Percentiles rank a stretch among this genome's conserved stretches.
phyloP scores from a whole-genome alignment of 768 basidiomycete species.

The Phaffia australis region DNA sequence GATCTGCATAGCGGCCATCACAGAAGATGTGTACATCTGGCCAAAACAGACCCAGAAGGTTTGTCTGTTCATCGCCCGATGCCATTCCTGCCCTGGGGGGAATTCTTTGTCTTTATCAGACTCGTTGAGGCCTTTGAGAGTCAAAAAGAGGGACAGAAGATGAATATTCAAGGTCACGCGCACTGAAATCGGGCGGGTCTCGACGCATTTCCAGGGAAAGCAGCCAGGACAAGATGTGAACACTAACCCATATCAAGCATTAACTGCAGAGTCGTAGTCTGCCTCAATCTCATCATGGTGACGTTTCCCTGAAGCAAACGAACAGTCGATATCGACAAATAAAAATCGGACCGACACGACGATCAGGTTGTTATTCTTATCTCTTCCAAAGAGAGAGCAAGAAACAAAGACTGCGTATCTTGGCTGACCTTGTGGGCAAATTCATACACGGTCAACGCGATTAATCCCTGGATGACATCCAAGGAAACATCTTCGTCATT shows the following conservation, averaged over 20 bases:
- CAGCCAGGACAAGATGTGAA: not conserved
- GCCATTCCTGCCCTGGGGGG: constrained; percentile 18
- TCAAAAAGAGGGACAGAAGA: constrained; percentile 17
- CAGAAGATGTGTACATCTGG: constrained; percentile 6
- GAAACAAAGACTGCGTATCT: too few species aligned
- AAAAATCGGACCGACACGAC: too few species aligned
- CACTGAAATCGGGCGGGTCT: not conserved
- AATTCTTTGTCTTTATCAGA: not conserved
- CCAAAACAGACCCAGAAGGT: constrained; percentile 23
- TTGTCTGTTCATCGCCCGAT: constrained; percentile 16
- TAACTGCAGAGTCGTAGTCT: not conserved
- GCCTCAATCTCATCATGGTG: not conserved
- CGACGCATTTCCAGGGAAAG: not conserved
- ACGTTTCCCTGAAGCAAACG: not conserved
- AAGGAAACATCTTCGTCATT: not conserved
- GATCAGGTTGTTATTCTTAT: too few species aligned
- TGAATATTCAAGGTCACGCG: not conserved
- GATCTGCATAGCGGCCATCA: constrained; percentile 12
- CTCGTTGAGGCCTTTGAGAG: constrained; percentile 9
- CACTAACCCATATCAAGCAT: too few species aligned
- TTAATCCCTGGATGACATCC: constrained; percentile 12
- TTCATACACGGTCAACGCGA: constrained; percentile 15
- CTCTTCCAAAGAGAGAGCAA: too few species aligned
- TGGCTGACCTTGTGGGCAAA: not conserved
- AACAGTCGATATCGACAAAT: too few species aligned